Evolutionary conservation across 2,329 filamentous ascomycete genomes (phyloP), one percentile per base, ranked within the genome.

Genomic region (Xylaria sp.): DNA sequence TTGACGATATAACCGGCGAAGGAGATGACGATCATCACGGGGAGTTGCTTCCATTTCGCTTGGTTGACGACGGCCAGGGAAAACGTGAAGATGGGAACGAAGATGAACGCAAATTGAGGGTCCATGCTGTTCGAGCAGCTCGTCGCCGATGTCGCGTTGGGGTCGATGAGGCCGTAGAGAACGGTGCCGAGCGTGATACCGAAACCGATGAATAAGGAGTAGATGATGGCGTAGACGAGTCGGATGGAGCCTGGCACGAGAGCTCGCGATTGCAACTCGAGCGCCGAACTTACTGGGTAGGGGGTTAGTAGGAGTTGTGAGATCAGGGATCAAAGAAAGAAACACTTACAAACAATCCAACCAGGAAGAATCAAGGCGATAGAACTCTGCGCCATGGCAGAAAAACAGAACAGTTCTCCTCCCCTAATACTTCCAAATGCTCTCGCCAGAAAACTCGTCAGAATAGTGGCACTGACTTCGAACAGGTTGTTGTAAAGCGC

Each of bases 31-130:
- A 90, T 75, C 89, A 93, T 93, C 55, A 89, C 79, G 0, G 90
- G 90, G 66, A 88, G 84, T 71, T 94, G 90, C 66, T 85, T 89
- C 83, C 85, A 91, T 72, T 91, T 91, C 46, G 88, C 90, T 67
- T 92, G 89, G 71, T 92, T 92, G 71, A 92, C 85, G 59, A 92
- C 77, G 52, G 87, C 85, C 46, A 93, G 80, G 67, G 87, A 90
- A 34, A 91, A 70, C 7, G 90, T 85, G 72, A 92, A 95, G 5
- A 82, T 72, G 0, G 88, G 83, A 0, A 93, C 91, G 69, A 91
- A 92, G 35, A 87, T 76, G 74, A 92, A 91, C 59, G 81, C 82
- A 53, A 74, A 72, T 59, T 74, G 69, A 1, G 70, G 66, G 13
- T 74, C 65, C 54, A 74, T 68, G 2, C 65, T 63, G 37, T 72